These are phyloP conservation scores for Curvularia eragrostidis DNA, from an alignment of 2,329 filamentous ascomycete species.

Conservation along the genomic window DNA sequence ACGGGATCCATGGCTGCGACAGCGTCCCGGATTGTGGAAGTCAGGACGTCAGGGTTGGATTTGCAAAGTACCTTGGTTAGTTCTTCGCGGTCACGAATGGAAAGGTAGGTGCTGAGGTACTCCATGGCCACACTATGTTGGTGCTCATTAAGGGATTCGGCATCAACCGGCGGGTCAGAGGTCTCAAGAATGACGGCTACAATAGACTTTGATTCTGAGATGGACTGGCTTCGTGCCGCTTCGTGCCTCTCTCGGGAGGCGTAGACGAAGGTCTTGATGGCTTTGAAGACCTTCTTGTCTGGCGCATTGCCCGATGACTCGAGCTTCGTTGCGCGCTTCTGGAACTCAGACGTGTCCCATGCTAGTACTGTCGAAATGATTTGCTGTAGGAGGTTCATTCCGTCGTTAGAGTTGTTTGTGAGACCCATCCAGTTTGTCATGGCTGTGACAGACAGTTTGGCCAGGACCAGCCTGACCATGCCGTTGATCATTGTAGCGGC, in stretches of 20 bases:
- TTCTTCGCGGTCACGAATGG: conserved; percentile 74
- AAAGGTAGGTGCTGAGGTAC: conserved; percentile 74
- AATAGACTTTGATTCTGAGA: conserved; percentile 65
- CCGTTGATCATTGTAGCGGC: conserved; percentile 82
- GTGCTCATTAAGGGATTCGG: conserved; percentile 59
- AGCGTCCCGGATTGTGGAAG: conserved; percentile 68
- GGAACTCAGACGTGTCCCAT: conserved; percentile 76
- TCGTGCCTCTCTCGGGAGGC: conserved; percentile 64
- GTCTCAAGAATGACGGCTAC: conserved; percentile 69
- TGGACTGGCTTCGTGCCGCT: conserved; percentile 63
- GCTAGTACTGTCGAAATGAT: conserved; percentile 76
- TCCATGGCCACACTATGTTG: conserved; percentile 71
- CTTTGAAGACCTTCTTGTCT: conserved; percentile 66
- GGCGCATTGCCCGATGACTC: conserved; percentile 67
- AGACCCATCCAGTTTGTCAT: conserved; percentile 81
- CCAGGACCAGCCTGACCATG: conserved; percentile 73
- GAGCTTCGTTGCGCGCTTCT: conserved; percentile 68
- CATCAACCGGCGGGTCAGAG: conserved; percentile 52
- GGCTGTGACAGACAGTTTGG: conserved; percentile 77
- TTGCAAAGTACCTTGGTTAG: conserved; percentile 72
- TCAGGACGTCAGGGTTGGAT: conserved; percentile 74
- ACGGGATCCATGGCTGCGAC: conserved; percentile 76
- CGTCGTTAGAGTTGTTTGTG: conserved; percentile 73
- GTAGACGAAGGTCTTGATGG: conserved; percentile 65
- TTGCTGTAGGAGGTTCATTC: conserved; percentile 79